phyloP scores from a whole-genome alignment of 2,329 filamentous ascomycete genomes.

The Colletotrichum sp. region DNA sequence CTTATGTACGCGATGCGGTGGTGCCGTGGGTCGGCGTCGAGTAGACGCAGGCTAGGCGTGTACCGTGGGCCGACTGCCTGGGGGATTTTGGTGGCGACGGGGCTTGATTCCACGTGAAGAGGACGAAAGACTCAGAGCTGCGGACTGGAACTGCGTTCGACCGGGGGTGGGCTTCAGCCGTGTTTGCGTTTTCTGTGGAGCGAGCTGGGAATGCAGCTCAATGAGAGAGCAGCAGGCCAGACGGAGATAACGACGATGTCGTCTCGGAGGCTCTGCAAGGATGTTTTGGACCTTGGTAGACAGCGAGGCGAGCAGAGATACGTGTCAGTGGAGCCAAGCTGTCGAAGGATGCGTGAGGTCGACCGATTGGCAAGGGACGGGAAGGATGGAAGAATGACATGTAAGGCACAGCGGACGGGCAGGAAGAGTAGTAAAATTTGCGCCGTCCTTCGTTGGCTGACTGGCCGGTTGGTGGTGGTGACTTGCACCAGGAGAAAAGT shows the following conservation, averaged over 20 bases:
- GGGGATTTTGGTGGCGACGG: conserved; percentile 12
- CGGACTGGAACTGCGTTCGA: not conserved
- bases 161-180: not conserved
- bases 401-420: not conserved
- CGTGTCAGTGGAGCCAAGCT: not conserved
- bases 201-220: not conserved
- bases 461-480: not conserved
- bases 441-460: not conserved
- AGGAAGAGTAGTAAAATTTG: not conserved
- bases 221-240: not conserved
- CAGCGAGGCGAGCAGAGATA: not conserved
- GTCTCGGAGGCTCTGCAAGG: not conserved
- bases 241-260: not conserved
- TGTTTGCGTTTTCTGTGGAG: not conserved
- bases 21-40: conserved; percentile 7
- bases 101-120: conserved; percentile 15
- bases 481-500: not conserved
- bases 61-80: not conserved
- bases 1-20: conserved; percentile 3
- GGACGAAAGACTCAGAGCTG: not conserved
- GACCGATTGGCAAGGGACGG: not conserved
- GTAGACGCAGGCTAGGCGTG: conserved; percentile 1
- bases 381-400: not conserved
- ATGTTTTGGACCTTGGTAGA: not conserved
- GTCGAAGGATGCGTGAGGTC: not conserved